These are phyloP conservation scores for Cyclotella distinguenda DNA, from an alignment of 108 stramenopile genomes.

Conservation along the genomic window DNA sequence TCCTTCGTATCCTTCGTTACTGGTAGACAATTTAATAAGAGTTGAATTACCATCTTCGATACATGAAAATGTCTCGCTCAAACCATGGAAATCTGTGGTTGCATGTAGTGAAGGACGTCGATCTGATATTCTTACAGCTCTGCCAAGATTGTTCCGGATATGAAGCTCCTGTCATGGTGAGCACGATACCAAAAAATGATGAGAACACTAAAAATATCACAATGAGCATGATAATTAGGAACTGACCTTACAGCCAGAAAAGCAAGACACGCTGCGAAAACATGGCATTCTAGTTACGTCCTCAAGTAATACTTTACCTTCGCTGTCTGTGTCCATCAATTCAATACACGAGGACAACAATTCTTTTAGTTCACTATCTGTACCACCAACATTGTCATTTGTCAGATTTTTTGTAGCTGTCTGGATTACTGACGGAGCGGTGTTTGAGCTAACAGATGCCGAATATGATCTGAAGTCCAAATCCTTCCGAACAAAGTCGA, in stretches of 20 bases:
- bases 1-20: neutral
- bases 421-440: neutral
- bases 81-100: neutral
- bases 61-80: slow-evolving; percentile 2
- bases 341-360: neutral
- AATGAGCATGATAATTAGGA: too few species aligned
- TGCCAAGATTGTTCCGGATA: slow-evolving; percentile 17
- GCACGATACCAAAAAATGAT: too few species aligned
- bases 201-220: too few species aligned
- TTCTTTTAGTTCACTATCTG: neutral
- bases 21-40: slow-evolving; percentile 6
- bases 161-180: too few species aligned
- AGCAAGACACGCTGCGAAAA: neutral
- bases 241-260: slow-evolving; percentile 19
- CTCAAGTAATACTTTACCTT: slow-evolving; percentile 1
- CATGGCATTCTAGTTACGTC: neutral
- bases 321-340: neutral
- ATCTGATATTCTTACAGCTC: slow-evolving; percentile 10
- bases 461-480: neutral
- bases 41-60: slow-evolving; percentile 2
- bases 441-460: neutral
- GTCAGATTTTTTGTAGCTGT: slow-evolving; percentile 2
- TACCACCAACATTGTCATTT: neutral
- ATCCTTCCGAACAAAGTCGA: neutral
- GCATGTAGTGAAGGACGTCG: neutral